phyloP scores from a whole-genome alignment of 305 asterid species.

The Fraxinus ornus region DNA sequence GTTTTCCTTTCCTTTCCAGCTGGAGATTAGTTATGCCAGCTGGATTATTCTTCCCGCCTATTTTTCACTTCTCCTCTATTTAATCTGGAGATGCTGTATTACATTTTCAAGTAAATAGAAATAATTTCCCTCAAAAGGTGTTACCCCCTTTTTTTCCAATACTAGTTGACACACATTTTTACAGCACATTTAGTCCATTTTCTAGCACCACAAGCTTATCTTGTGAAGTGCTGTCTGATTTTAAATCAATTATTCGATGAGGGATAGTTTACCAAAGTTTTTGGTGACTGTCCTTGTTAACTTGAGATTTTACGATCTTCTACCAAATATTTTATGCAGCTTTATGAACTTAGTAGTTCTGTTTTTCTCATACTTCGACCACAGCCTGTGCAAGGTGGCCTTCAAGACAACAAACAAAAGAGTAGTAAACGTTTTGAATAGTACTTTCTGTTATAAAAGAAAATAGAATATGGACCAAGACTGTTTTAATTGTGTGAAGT shows the following conservation, averaged over 20 bases:
- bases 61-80: too few species aligned
- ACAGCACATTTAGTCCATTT: neutral
- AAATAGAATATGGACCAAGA: neutral
- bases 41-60: too few species aligned
- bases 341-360: neutral
- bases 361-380: neutral
- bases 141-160: too few species aligned
- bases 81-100: too few species aligned
- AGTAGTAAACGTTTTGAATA: neutral
- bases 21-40: too few species aligned
- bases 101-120: too few species aligned
- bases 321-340: neutral
- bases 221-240: neutral
- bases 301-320: neutral
- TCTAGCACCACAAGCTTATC: neutral
- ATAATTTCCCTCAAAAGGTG: too few species aligned
- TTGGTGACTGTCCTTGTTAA: neutral
- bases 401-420: neutral
- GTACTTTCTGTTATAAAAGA: neutral
- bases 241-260: neutral
- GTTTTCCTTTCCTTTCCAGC: too few species aligned
- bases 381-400: neutral
- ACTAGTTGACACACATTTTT: neutral
- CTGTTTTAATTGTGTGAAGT: neutral
- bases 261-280: neutral